These are phyloP conservation scores for Chrysoporthe deuterocubensis DNA, from an alignment of 2,329 filamentous ascomycete genomes.

Conservation along the genomic window DNA sequence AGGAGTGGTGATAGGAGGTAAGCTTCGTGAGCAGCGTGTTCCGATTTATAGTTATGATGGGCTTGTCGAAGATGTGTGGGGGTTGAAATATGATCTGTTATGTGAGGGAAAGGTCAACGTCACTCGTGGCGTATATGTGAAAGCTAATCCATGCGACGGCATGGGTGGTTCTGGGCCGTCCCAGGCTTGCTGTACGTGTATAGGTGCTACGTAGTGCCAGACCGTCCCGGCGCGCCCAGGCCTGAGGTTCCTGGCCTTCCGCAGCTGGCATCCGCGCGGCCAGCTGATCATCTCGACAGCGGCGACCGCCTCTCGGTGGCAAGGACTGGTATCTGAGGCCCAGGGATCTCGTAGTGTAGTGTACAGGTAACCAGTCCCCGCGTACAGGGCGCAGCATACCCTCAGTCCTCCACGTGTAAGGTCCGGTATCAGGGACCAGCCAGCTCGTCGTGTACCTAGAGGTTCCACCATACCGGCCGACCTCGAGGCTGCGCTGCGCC, in stretches of 20 bases:
- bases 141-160: background rate
- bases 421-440: no score
- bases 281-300: background rate
- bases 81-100: background rate
- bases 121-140: background rate
- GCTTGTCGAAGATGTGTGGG: background rate
- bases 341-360: background rate
- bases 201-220: background rate
- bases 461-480: background rate
- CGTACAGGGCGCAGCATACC: no score
- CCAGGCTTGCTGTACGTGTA: background rate
- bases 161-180: background rate
- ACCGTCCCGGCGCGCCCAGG: background rate
- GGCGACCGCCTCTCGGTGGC: background rate
- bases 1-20: background rate
- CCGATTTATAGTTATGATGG: background rate
- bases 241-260: background rate
- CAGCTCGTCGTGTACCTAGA: no score
- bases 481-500: background rate
- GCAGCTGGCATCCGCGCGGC: background rate
- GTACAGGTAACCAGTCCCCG: no score
- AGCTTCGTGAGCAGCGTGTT: background rate
- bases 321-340: background rate
- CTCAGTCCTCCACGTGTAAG: background rate
- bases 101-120: slow-evolving; percentile 1